phyloP scores from a whole-genome alignment of 2,329 filamentous ascomycete genomes.

The Monosporascus sp. region DNA sequence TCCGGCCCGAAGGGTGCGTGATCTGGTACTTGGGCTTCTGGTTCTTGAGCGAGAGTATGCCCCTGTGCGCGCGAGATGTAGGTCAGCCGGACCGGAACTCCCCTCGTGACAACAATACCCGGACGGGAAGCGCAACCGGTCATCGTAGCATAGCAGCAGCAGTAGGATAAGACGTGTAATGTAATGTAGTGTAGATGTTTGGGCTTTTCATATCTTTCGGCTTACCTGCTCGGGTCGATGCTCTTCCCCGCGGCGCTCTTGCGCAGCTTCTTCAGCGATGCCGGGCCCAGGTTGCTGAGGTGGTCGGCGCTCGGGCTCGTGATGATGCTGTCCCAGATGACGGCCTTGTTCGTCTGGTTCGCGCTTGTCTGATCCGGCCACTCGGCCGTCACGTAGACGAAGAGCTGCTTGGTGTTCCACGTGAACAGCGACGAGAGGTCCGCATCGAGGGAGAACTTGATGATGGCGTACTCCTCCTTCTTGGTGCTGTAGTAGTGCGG shows the following conservation, averaged over 20 bases:
- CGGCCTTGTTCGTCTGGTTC: conserved; percentile 59
- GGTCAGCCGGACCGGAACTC: too few species aligned
- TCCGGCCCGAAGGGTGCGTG: conserved; percentile 76
- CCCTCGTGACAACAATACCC: too few species aligned
- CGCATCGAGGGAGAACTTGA: conserved; percentile 88
- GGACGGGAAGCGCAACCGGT: too few species aligned
- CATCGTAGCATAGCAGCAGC: conserved; percentile 1
- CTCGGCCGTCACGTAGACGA: conserved; percentile 88
- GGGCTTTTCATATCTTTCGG: background rate
- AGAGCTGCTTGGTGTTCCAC: conserved; percentile 99
- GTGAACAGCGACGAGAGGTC: conserved; percentile 91
- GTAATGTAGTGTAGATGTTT: background rate
- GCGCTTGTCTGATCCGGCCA: conserved; percentile 45
- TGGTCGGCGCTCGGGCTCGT: conserved; percentile 63
- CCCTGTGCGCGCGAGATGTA: conserved; percentile 37
- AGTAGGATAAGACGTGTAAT: background rate
- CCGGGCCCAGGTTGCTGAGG: conserved; percentile 55
- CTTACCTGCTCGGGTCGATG: conserved; percentile 53
- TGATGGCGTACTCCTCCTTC: conserved; percentile 91
- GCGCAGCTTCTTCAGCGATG: conserved; percentile 56
- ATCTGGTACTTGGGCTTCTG: conserved; percentile 96
- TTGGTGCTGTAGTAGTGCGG: conserved; percentile 94
- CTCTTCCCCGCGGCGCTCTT: conserved; percentile 55
- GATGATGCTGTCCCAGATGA: conserved; percentile 97
- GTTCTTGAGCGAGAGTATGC: conserved; percentile 71